Base-by-base conservation (phyloP, 2,329 filamentous ascomycete species). In the Fusarium tricinctum region DNA sequence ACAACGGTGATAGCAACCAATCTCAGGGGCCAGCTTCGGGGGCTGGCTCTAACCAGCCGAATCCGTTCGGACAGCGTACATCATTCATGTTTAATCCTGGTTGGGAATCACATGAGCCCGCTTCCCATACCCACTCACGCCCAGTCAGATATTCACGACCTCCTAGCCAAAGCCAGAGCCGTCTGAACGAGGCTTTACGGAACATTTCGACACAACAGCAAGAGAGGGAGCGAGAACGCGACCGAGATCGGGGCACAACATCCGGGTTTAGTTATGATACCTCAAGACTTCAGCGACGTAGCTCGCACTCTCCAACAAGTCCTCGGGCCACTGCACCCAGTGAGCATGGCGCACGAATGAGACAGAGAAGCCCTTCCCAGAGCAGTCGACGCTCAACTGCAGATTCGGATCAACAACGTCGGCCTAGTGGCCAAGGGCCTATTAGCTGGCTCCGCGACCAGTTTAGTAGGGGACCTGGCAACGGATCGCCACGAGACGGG, bases 371-470 rank as follows among this genome's bases (percentile, higher is more conserved):
- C 52, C 79, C 81, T 8, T 80, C 80, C 0, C 71, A 79, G 47
- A 76, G 73, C 58, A 79, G 74, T 43, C 78, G 78, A 26, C 73
- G 68, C 19, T 74, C 70, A 22, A 71, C 55, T 12, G 62, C 58
- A 12, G 74, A 76, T 15, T 76, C 77, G 32, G 75, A 76, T 6
- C 72, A 78, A 19, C 74, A 76, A n/a, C 30, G 40, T 23, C 73
- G 74, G 28, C 68, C 70, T 30, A 74, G 78, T n/a, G 75, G 76
- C 5, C 71, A 75, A 39, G 78, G 81, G 4, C 78, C 82, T 32
- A 67, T 84, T 2, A 75, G 77, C 58, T 85, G 83, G 83, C 69
- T 85, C 20, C 79, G 83, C 46, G 80, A 80, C 43, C 78, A 78
- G 39, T 82, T 84, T 33, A 68, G 76, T 7, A 73, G 75, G 55